Evolutionary conservation across 2,329 filamentous ascomycete species (phyloP), one percentile per base, ranked within the genome.

Genomic region (Penicillium sp.): DNA sequence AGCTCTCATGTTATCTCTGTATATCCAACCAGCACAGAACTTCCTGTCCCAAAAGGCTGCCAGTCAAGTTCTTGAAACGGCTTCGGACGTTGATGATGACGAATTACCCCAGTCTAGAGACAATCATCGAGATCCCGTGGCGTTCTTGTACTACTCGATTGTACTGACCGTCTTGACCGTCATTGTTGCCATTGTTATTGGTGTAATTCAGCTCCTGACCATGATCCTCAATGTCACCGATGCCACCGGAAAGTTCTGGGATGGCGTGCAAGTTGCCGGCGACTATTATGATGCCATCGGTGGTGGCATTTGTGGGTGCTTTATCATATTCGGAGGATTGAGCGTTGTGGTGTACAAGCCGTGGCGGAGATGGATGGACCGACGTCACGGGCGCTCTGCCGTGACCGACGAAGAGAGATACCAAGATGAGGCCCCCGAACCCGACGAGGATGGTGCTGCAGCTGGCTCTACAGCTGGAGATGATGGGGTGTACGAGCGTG

Each of bases 1-100:
- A 24, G 93, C 93, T 1, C 81, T 97, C 21, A 98, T 98, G 93
- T 93, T 96, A 85, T 88, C 89, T 0, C 81, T 98, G 1, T 98
- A 99, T 75, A 92, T 93, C 33, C 77, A 79, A 56, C 78, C 77
- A 2, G 74, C 76, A 21, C 63, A 69, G 14, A 75, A 77, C 59
- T 77, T 76, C 61, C 70, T 77, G 11, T 68, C 72, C 0, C 51
- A 65, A 3, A 71, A 72, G 46, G 61, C 65, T 3, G 61, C 63
- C 4, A 29, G 21, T 16, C 11, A 16, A 14, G 35, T 19, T 6
- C 44, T 26, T 4, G 53, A 51, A 22, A 43, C 44, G 1, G 52
- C 63, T 3, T 58, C 68, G 11, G 60, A 58, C 22, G 57, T 50
- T 31, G 54, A 61, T 27, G 60, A 55, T 22, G 51, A 65, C 4